phyloP scores from a whole-genome alignment of 1,284 basidiomycete species.

The Singerocomus rubriflavus region DNA sequence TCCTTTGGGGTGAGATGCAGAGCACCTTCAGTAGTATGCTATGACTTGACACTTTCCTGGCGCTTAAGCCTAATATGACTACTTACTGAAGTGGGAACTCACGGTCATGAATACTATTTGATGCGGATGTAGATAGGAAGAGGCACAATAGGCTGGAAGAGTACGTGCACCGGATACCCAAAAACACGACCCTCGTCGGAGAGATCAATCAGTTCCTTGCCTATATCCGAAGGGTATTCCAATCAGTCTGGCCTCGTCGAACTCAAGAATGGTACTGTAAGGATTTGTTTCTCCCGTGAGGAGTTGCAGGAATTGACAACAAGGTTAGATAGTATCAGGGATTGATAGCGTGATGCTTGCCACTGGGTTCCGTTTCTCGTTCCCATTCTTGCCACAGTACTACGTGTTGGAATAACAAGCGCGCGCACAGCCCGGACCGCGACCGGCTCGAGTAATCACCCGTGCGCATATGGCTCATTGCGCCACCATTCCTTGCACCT shows the following conservation, averaged over 20 bases:
- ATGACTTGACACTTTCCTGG: background rate
- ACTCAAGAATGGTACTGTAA: slow-evolving; percentile 11
- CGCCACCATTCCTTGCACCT: no score
- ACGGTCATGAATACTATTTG: background rate
- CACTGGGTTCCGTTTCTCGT: slow-evolving; percentile 9
- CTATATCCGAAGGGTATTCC: background rate
- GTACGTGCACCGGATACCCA: slow-evolving; percentile 3
- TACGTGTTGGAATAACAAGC: no score
- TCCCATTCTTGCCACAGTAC: slow-evolving; percentile 14
- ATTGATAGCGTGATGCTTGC: slow-evolving; percentile 6
- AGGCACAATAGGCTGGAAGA: slow-evolving; percentile 1
- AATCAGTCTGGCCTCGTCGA: slow-evolving; percentile 8
- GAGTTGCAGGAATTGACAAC: background rate
- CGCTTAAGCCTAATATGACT: slow-evolving; percentile 5
- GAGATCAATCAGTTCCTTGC: slow-evolving; percentile 6
- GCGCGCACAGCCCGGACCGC: no score
- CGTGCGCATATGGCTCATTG: no score
- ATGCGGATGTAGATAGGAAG: background rate
- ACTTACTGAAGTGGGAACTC: background rate
- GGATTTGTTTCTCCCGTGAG: background rate
- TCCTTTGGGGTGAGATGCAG: slow-evolving; percentile 8
- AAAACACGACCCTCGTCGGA: slow-evolving; percentile 8
- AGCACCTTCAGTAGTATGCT: background rate
- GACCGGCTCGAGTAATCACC: no score
- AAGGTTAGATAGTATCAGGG: slow-evolving; percentile 4